A percentile compares a stretch with the other conserved stretches of the same genome.
Evolutionary conservation across 73 alveolate species (phyloP).

Genomic region (Stentor roeselii): DNA sequence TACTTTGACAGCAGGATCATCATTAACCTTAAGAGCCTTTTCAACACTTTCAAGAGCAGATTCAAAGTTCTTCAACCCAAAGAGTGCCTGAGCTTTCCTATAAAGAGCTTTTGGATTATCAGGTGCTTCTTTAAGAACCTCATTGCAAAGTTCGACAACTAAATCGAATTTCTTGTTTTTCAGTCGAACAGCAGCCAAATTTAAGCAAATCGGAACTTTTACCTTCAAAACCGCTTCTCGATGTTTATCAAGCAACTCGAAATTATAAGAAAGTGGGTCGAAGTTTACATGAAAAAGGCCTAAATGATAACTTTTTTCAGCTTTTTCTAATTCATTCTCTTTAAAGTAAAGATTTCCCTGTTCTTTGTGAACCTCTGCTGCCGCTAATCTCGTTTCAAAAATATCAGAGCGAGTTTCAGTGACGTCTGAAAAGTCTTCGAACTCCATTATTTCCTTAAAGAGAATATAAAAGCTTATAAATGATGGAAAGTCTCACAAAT

Average conservation of each 20-base stretch:
- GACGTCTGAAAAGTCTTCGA: constrained; percentile 20
- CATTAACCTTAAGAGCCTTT: not conserved
- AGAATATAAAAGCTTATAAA: no score
- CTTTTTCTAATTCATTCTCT: not conserved
- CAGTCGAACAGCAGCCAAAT: not conserved
- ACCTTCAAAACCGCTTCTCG: constrained; percentile 8
- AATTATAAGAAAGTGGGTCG: not conserved
- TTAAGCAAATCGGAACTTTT: constrained; percentile 18
- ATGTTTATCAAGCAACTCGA: constrained; percentile 13
- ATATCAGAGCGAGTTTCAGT: constrained; percentile 17
- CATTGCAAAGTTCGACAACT: constrained; percentile 1
- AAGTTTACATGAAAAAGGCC: constrained; percentile 7
- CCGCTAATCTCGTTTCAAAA: not conserved
- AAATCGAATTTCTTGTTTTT: not conserved
- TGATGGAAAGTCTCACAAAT: not conserved
- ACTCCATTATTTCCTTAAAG: not conserved
- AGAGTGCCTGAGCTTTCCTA: not conserved
- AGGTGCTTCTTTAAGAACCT: constrained; percentile 4
- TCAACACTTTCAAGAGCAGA: not conserved
- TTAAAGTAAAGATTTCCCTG: not conserved
- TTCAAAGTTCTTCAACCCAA: not conserved
- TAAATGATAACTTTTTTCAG: constrained; percentile 7
- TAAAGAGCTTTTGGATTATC: constrained; percentile 2
- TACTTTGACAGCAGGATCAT: not conserved
- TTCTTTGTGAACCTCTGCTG: not conserved